Conservation (phyloP, 2,329 filamentous ascomycete genomes). For the Chrysoporthe puriensis region DNA sequence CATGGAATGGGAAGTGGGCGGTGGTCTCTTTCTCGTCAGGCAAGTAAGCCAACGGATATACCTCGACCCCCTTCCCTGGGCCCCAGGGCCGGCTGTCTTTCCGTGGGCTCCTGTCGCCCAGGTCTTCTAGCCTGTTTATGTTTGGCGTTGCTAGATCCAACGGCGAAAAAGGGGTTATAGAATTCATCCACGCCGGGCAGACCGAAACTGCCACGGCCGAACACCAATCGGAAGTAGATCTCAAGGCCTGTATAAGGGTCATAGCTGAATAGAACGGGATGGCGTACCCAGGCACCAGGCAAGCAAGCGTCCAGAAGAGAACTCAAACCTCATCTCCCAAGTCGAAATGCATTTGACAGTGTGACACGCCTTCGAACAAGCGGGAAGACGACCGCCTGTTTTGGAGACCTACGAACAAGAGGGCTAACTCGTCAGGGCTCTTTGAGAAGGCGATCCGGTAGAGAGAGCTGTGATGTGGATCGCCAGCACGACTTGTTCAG, state of each 20-base stretch:
- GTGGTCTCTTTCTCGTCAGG: constrained; percentile 76
- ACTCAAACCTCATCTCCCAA: too few relatives aligned
- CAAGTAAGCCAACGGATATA: constrained; percentile 13
- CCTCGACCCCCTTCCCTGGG: too few relatives aligned
- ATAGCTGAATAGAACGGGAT: background rate
- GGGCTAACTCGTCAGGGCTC: too few relatives aligned
- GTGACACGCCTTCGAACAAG: too few relatives aligned
- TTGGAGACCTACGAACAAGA: too few relatives aligned
- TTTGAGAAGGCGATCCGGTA: too few relatives aligned
- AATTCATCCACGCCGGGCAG: background rate
- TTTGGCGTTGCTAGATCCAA: background rate
- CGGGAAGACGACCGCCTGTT: too few relatives aligned
- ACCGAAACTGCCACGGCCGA: background rate
- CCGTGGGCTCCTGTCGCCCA: background rate
- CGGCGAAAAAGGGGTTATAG: background rate
- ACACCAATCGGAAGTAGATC: background rate
- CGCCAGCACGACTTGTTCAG: too few relatives aligned
- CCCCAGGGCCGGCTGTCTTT: background rate
- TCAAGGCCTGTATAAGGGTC: background rate
- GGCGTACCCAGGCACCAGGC: background rate
- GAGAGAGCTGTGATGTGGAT: too few relatives aligned
- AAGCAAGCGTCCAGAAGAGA: background rate
- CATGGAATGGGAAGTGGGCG: constrained; percentile 95
- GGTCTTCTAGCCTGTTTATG: background rate
- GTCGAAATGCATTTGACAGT: too few relatives aligned